Percentiles rank a stretch among this genome's conserved stretches.
phyloP scores from a whole-genome alignment of 805 yeast genomes.

The Yamadazyma sp. region DNA sequence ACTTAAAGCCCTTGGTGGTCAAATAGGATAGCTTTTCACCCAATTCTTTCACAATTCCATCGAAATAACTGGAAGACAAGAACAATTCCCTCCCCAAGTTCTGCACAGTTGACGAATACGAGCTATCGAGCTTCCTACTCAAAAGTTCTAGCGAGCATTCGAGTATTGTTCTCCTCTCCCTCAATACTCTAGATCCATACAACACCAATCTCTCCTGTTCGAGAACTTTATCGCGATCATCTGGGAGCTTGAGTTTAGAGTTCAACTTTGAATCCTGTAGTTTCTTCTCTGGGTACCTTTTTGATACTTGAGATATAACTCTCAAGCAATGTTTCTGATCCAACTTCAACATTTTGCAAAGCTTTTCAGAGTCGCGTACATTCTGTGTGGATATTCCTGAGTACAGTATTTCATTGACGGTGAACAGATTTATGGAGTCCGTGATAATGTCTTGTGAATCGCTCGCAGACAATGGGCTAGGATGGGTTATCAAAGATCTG shows the following conservation, averaged over 20 bases:
- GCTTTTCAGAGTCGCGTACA: constrained; percentile 38
- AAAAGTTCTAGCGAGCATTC: constrained; percentile 47
- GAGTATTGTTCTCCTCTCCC: constrained; percentile 54
- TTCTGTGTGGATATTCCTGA: constrained; percentile 32
- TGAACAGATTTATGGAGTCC: constrained; percentile 26
- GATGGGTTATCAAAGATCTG: constrained; percentile 27
- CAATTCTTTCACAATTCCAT: constrained; percentile 21
- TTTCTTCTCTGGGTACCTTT: constrained; percentile 35
- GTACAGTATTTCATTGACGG: constrained; percentile 42
- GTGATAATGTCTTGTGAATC: constrained; percentile 3
- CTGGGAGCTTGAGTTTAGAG: constrained; percentile 29
- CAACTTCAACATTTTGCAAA: constrained; percentile 39
- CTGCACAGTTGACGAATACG: constrained; percentile 29
- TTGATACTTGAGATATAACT: constrained; percentile 41
- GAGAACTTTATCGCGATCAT: constrained; percentile 31
- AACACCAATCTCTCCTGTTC: constrained; percentile 31
- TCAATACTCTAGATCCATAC: constrained; percentile 41
- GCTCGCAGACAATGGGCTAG: constrained; percentile 27
- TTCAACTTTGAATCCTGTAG: constrained; percentile 24
- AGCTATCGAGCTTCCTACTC: constrained; percentile 36
- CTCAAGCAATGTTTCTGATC: constrained; percentile 50
- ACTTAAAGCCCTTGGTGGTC: neutral
- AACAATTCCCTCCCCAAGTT: constrained; percentile 41
- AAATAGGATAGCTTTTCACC: constrained; percentile 1
- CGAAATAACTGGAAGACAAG: constrained; percentile 31